Conservation (phyloP, 306 rosid genomes). For the Elaeagnus macrophylla region DNA sequence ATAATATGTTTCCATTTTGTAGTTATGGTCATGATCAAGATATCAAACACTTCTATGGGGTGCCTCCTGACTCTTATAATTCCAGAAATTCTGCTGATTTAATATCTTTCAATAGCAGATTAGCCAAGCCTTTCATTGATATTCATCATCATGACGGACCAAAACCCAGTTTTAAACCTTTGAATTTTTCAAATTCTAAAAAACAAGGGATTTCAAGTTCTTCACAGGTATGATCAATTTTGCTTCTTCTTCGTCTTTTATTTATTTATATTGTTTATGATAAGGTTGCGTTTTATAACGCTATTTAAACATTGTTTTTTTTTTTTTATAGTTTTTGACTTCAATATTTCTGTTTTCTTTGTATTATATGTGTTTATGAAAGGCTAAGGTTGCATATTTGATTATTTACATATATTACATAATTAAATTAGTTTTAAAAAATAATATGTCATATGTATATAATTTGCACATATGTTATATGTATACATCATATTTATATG, state of each 20-base stretch:
- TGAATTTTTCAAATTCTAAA: constrained; percentile 34
- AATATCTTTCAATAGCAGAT: constrained; percentile 45
- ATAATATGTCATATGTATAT: too few species aligned
- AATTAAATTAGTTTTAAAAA: too few species aligned
- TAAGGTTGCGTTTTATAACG: too few species aligned
- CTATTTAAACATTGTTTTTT: too few species aligned
- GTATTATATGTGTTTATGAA: background rate
- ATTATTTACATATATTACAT: too few species aligned
- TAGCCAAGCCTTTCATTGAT: constrained; percentile 45
- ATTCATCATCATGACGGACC: constrained; percentile 23
- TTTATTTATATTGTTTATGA: too few species aligned
- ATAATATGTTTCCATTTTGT: constrained; percentile 18
- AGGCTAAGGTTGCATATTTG: too few species aligned
- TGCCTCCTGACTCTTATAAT: constrained; percentile 18
- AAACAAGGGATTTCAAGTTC: constrained; percentile 49
- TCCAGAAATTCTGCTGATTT: constrained; percentile 51
- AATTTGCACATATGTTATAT: too few species aligned
- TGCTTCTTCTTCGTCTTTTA: background rate
- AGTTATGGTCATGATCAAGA: constrained; percentile 22
- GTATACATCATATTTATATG: too few species aligned
- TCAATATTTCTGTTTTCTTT: too few species aligned
- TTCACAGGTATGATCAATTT: constrained; percentile 30
- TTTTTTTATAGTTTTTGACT: too few species aligned
- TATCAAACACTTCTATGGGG: constrained; percentile 28
- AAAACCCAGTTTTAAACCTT: constrained; percentile 31